Percentiles rank a stretch among this genome's conserved stretches.
Conservation (phyloP, 116 monocot species). For the Zostera marina region DNA sequence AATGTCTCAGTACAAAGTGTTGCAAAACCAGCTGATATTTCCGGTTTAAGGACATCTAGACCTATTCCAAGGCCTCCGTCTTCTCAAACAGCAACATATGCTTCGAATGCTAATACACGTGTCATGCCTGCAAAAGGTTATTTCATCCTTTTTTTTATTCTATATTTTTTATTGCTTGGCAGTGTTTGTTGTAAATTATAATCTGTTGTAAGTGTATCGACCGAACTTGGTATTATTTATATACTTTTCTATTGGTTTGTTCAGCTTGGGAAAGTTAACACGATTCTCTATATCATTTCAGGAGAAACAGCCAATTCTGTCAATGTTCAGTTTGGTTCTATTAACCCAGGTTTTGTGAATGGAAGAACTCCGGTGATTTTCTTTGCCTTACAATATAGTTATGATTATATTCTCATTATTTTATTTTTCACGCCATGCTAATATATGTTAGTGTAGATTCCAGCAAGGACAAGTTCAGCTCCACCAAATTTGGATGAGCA, state of each 20-base stretch:
- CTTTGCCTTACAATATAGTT: not conserved
- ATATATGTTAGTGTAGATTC: slow-evolving; percentile 31
- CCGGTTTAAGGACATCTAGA: slow-evolving; percentile 14
- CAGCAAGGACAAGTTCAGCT: slow-evolving; percentile 89
- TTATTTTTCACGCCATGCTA: not conserved
- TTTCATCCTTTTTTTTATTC: slow-evolving; percentile 5
- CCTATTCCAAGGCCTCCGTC: slow-evolving; percentile 35
- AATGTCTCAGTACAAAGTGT: slow-evolving; percentile 7
- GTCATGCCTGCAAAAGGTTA: slow-evolving; percentile 1
- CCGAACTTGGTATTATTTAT: no score
- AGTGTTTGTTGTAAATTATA: not conserved
- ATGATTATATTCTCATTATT: not conserved
- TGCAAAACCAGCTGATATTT: slow-evolving; percentile 21
- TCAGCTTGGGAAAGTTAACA: not conserved
- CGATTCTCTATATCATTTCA: slow-evolving; percentile 9
- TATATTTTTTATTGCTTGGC: not conserved
- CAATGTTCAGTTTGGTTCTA: slow-evolving; percentile 75
- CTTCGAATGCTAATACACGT: slow-evolving; percentile 13
- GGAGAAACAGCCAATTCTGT: slow-evolving; percentile 33
- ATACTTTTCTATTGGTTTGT: no score
- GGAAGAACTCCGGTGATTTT: slow-evolving; percentile 57
- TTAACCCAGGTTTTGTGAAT: slow-evolving; percentile 62
- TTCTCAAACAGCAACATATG: slow-evolving; percentile 19
- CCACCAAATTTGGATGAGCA: slow-evolving; percentile 97
- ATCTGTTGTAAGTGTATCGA: not conserved